phyloP scores from a whole-genome alignment of 768 basidiomycete genomes.

The Leucocoprinus birnbaumii region DNA sequence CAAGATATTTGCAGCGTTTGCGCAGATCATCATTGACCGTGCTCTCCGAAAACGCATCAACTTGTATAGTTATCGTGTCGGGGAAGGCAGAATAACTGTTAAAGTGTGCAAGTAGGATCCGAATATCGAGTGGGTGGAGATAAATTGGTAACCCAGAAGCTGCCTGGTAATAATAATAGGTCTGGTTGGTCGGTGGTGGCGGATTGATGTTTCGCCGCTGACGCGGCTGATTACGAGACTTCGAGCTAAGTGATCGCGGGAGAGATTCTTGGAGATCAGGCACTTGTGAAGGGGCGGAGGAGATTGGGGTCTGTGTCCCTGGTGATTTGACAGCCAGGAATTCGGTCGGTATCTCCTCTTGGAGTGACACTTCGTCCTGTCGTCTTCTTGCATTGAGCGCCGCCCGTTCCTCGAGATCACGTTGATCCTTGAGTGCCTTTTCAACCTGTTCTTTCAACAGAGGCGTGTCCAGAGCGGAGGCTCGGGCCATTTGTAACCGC shows the following conservation, averaged over 20 bases:
- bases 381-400: conserved; percentile 25
- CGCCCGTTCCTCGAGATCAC: conserved; percentile 48
- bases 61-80: conserved; percentile 72
- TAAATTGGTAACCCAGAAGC: conserved; percentile 88
- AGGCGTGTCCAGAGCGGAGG: conserved; percentile 69
- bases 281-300: conserved; percentile 11
- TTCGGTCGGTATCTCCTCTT: conserved; percentile 31
- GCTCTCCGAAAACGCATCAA: conserved; percentile 73
- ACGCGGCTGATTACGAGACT: conserved; percentile 43
- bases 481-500: conserved; percentile 76
- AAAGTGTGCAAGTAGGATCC: conserved; percentile 85
- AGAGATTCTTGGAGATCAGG: conserved; percentile 12
- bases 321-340: conserved; percentile 46
- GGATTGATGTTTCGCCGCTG: conserved; percentile 82
- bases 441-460: conserved; percentile 63
- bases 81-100: conserved; percentile 82
- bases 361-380: conserved; percentile 23
- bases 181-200: conserved; percentile 81
- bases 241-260: conserved; percentile 17
- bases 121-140: conserved; percentile 94
- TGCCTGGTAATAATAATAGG: conserved; percentile 96
- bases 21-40: conserved; percentile 91
- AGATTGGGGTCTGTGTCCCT: conserved; percentile 13
- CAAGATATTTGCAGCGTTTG: conserved; percentile 93
- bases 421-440: conserved; percentile 54